Evolutionary conservation across 345 rosid species (phyloP).

Genomic region (Psidium guajava): DNA sequence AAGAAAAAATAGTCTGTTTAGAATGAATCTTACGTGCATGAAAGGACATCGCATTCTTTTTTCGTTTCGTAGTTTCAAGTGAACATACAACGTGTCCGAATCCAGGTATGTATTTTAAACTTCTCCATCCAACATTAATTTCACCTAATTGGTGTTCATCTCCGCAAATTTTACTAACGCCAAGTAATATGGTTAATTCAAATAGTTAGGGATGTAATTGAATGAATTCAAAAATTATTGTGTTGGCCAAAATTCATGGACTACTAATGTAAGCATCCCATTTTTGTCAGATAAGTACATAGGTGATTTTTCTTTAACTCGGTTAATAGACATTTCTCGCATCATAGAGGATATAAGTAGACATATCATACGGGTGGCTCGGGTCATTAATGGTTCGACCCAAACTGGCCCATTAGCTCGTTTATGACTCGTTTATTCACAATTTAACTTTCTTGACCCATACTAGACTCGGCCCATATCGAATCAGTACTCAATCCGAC

Average conservation of each 20-base stretch:
- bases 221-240: not conserved
- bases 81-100: not conserved
- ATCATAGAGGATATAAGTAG: not conserved
- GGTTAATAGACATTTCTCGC: not conserved
- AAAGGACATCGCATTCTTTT: not conserved
- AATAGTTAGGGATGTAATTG: not conserved
- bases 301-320: not conserved
- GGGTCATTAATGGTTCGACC: too few species aligned
- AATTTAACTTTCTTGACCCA: too few species aligned
- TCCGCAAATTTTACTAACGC: not conserved
- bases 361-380: too few species aligned
- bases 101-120: not conserved
- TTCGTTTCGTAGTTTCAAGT: not conserved
- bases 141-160: not conserved
- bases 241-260: not conserved
- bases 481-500: too few species aligned
- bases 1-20: not conserved
- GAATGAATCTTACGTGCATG: not conserved
- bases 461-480: too few species aligned
- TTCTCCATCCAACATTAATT: not conserved
- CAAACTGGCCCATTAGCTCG: too few species aligned
- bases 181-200: not conserved
- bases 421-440: too few species aligned
- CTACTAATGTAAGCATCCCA: not conserved
- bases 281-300: not conserved